Base-by-base conservation (phyloP, 768 basidiomycete genomes). In the Hericium rajendrae region DNA sequence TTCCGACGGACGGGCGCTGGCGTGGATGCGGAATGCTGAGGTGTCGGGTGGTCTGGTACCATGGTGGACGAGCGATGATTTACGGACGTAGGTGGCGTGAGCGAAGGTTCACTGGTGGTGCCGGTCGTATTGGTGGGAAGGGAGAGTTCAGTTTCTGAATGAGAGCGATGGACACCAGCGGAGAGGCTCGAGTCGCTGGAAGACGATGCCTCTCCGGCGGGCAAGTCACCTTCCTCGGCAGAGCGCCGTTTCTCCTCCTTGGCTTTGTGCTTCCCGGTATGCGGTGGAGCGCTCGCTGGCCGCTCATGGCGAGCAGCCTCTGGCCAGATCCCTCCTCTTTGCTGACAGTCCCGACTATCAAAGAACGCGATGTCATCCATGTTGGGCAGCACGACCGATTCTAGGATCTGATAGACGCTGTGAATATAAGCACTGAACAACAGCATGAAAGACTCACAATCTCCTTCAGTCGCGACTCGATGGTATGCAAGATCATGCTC, bases 291-390 rank as follows among this genome's bases (percentile, higher is more conserved):
- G 9, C 32, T 32, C 9, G 63, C 40, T 16, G 59, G 54, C 15
- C 60, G 65, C 51, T 76, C 76, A 28, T 64, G 72, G 32, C 85
- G 76, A 3, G 73, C 77, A 8, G 93, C 86, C 61, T 93, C 90
- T 8, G 82, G 76, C 81, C 88, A 98, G 61, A 99, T 88, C 6
- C 94, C 95, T 48, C 94, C 95, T 39, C 95, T 84, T 57, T 80
- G 84, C 53, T 67, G 64, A 64, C 80, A 85, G 2, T 67, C 64
- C 3, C 66, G 65, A 38, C 88, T 94, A 69, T 97, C 88, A 68
- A 95, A 98, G 78, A 94, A 97, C 12, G 94, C 78, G 58, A 98
- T 88, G 65, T 99, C 97, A 69, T 99, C 97, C 93, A 97, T 97
- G 71, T 97, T 91, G 5, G 97, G 97, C 68, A 94, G 73, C 18